phyloP scores from a whole-genome alignment of 1,284 basidiomycete genomes.

The Trichosporon coremiiforme region DNA sequence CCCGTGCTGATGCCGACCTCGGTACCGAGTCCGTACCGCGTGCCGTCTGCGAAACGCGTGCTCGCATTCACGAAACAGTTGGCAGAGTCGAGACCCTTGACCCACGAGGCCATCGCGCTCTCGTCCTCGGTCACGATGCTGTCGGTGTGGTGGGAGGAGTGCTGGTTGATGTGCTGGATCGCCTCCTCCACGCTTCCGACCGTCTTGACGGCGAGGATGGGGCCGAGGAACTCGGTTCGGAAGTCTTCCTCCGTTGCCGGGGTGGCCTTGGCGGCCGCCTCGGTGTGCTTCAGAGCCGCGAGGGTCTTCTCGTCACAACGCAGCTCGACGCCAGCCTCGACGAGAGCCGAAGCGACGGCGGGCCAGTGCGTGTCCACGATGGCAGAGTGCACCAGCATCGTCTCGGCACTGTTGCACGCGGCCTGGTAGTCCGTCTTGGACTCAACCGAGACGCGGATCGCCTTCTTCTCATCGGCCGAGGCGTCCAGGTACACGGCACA shows the following conservation, averaged over 20 bases:
- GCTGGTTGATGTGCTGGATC: slow-evolving; percentile 85
- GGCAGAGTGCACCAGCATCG: slow-evolving; percentile 77
- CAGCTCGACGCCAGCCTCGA: slow-evolving; percentile 71
- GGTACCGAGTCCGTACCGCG: slow-evolving; percentile 94
- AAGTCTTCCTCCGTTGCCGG: slow-evolving; percentile 68
- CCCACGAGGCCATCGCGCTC: slow-evolving; percentile 70
- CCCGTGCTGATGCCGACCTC: slow-evolving; percentile 98
- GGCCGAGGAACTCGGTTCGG: slow-evolving; percentile 81
- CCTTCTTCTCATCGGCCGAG: slow-evolving; percentile 74
- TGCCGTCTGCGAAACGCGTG: slow-evolving; percentile 95
- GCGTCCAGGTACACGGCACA: slow-evolving; percentile 60
- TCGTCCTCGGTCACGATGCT: slow-evolving; percentile 84
- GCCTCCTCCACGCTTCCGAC: slow-evolving; percentile 72
- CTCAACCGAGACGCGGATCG: slow-evolving; percentile 79
- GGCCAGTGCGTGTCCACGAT: slow-evolving; percentile 76
- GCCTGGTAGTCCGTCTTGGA: slow-evolving; percentile 96
- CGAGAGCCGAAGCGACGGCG: slow-evolving; percentile 70
- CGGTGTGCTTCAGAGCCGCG: slow-evolving; percentile 57
- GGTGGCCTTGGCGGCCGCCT: slow-evolving; percentile 58
- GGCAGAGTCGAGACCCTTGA: slow-evolving; percentile 83
- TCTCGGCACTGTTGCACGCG: slow-evolving; percentile 94
- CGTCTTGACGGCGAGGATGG: slow-evolving; percentile 76
- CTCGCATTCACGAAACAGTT: slow-evolving; percentile 94
- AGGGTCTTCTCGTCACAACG: slow-evolving; percentile 74
- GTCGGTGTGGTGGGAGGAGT: slow-evolving; percentile 96